These are phyloP conservation scores for Tolypocladium guangdongense DNA, from an alignment of 2,329 filamentous ascomycete species.

Conservation along the genomic window DNA sequence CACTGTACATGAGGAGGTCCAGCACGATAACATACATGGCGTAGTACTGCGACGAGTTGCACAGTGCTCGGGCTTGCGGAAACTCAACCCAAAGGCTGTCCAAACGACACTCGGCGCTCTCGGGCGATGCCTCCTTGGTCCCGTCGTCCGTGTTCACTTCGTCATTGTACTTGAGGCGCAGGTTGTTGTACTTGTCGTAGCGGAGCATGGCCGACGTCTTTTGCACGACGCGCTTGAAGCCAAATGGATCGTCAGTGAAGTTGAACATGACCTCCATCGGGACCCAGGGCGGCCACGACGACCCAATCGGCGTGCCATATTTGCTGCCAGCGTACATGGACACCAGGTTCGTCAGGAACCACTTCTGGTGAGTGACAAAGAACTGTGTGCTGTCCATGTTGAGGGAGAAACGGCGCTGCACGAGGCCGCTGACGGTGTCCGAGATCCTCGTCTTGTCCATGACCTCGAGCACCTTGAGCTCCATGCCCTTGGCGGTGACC, in stretches of 20 bases:
- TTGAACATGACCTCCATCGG: conserved; percentile 98
- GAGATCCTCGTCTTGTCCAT: conserved; percentile 93
- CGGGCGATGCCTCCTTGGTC: conserved; percentile 34
- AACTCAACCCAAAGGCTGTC: conserved; percentile 97
- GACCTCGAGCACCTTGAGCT: conserved; percentile 92
- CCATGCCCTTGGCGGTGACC: conserved; percentile 96
- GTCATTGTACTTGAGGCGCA: conserved; percentile 94
- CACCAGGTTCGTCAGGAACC: conserved; percentile 71
- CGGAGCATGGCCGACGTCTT: conserved; percentile 90
- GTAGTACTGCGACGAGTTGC: conserved; percentile 95
- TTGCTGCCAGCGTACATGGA: conserved; percentile 91
- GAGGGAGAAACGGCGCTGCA: conserved; percentile 86
- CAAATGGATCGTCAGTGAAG: conserved; percentile 85
- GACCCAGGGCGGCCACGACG: conserved; percentile 95
- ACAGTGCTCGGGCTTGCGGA: conserved; percentile 84
- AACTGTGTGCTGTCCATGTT: conserved; percentile 98
- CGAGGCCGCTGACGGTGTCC: conserved; percentile 87
- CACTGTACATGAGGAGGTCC: conserved; percentile 89
- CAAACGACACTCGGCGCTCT: conserved; percentile 65
- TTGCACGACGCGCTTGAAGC: conserved; percentile 95
- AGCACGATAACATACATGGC: conserved; percentile 96
- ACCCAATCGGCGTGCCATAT: conserved; percentile 76
- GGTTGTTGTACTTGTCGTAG: conserved; percentile 96
- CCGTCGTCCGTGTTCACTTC: conserved; percentile 63
- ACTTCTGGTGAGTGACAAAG: conserved; percentile 92